Evolutionary conservation across 176 grass and related monocot species (phyloP), one percentile per base, ranked within the genome.

Genomic region (Saccharum spontaneum): DNA sequence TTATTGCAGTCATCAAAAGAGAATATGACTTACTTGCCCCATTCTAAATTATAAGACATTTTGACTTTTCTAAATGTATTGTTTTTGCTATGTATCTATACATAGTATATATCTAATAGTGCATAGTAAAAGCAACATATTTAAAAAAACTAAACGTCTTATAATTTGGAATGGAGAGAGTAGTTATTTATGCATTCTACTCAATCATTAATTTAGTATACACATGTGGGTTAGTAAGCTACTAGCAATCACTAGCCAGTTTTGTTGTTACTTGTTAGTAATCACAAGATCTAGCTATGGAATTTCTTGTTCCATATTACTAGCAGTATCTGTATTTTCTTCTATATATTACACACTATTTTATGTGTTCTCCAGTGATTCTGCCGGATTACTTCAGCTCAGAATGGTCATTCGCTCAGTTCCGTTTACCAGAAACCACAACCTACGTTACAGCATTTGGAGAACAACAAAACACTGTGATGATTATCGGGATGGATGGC

Each of bases 351-450:
- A 49, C 1, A 49, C n/a, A 69, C 45, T 50, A 8, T 66, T 41
- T 23, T 4, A 4, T 37, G 8, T 61, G 45, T 75, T 76, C 38
- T 83, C 36, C 68, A 94, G 94, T 74, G 18, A 67, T 97, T 52
- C 77, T 97, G 60, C 94, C 92, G 1, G 87, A 76, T 77, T 97
- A 94, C 83, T 97, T 97, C 76, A 92, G 90, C 78, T 94, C 92
- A 30, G 92, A 97, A 86, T 92, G 92, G 90, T 97, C 94, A 71
- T 97, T 92, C 68, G 92, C 92, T 38, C 90, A 91, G 67, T 94
- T 97, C 81, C 88, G 76, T 85, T 75, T 97, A 66, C 90, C 86
- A 43, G 90, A 92, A 90, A 41, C 48, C 57, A 92, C 86, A 50
- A 84, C 57, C 14, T 86, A 83, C 76, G 71, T 89, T 66, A 83